Conservation (phyloP, 345 rosid genomes). For the Ceriops decandra region DNA sequence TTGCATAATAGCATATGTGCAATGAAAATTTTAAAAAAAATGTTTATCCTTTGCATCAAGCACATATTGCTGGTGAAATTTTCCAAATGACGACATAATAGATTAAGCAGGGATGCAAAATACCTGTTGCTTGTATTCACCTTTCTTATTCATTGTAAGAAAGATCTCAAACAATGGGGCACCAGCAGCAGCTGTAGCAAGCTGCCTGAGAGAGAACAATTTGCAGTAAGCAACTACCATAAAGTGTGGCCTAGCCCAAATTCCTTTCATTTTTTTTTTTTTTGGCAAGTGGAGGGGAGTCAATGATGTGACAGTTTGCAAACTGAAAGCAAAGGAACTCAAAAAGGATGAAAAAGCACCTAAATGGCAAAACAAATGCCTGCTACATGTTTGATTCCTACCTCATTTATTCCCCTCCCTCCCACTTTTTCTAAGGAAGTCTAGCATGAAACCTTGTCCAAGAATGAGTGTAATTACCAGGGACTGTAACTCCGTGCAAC, state of each 20-base stretch:
- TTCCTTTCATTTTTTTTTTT: no score
- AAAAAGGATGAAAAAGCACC: no score
- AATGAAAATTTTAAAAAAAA: no score
- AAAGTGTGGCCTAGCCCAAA: not conserved
- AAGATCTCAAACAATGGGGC: slow-evolving; percentile 85
- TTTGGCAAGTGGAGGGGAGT: no score
- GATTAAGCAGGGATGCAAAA: slow-evolving; percentile 9
- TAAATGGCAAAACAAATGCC: not conserved
- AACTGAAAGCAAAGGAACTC: no score
- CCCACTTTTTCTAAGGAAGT: no score
- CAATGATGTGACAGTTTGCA: no score
- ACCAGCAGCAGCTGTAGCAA: slow-evolving; percentile 63
- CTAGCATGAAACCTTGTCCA: no score
- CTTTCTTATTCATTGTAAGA: slow-evolving; percentile 58
- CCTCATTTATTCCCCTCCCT: no score
- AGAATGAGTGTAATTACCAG: slow-evolving; percentile 4
- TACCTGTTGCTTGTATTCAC: slow-evolving; percentile 87
- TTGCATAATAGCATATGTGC: no score
- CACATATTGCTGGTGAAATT: not conserved
- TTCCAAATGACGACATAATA: slow-evolving; percentile 3
- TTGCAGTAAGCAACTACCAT: slow-evolving; percentile 1
- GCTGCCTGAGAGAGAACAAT: slow-evolving; percentile 57
- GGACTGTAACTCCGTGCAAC: slow-evolving; percentile 23
- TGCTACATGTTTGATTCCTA: no score
- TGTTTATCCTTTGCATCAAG: not conserved